Evolutionary conservation across 129 eudicot genomes (phyloP).

Genomic region (Flaveria linearis): DNA sequence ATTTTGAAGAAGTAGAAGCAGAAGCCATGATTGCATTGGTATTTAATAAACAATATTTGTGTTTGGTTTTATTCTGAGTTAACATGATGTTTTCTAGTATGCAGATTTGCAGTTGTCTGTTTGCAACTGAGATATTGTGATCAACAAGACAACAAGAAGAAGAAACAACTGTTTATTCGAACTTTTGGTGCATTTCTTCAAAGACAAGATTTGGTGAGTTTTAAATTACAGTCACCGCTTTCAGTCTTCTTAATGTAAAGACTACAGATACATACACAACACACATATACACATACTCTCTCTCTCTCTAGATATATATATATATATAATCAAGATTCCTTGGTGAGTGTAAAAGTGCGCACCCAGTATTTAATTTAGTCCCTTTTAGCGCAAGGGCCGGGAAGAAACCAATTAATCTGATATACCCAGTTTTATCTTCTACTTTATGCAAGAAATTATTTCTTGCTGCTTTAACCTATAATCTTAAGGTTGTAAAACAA

Average conservation of each 20-base stretch:
- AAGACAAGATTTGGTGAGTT: constrained; percentile 36
- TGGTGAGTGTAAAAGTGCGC: neutral
- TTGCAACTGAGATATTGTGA: constrained; percentile 37
- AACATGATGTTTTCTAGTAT: constrained; percentile 34
- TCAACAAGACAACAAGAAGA: constrained; percentile 40
- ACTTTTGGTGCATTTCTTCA: constrained; percentile 47
- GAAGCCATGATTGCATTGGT: constrained; percentile 37
- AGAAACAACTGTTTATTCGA: constrained; percentile 52
- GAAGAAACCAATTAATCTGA: too few species aligned
- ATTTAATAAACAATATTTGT: constrained; percentile 35
- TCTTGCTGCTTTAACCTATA: too few species aligned
- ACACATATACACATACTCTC: neutral
- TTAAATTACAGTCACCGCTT: neutral
- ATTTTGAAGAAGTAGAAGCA: constrained; percentile 31
- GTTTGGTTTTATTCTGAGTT: constrained; percentile 48
- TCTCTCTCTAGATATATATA: neutral
- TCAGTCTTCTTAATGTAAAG: constrained; percentile 39
- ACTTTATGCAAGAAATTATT: too few species aligned
- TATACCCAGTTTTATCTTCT: too few species aligned
- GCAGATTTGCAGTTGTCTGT: constrained; percentile 44
- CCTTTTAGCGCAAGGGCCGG: too few species aligned
- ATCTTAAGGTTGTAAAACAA: too few species aligned
- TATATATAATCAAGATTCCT: constrained; percentile 17
- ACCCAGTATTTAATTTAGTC: too few species aligned
- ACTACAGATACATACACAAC: neutral